Conservation (phyloP, 352 stramenopile genomes). For the Globisporangium perplexum region DNA sequence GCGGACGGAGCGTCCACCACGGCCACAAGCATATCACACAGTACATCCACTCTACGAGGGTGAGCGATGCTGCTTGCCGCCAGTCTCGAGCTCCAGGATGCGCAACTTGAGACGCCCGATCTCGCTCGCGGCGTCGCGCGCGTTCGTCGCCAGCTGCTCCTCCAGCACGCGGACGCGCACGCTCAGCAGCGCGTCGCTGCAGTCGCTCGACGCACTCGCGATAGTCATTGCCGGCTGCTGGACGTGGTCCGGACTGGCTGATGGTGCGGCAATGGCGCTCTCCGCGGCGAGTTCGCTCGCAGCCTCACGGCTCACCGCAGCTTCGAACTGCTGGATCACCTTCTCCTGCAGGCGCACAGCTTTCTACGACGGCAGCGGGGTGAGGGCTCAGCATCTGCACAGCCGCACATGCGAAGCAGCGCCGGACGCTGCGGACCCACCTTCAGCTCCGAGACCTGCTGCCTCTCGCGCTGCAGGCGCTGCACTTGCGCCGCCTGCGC, state of each 20-base stretch:
- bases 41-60: not conserved
- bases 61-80: not conserved
- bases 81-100: slow-evolving; percentile 54
- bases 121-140: slow-evolving; percentile 46
- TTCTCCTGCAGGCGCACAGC: slow-evolving; percentile 70
- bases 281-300: slow-evolving; percentile 1
- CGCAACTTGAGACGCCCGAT: slow-evolving; percentile 54
- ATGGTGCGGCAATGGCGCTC: not conserved
- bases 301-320: slow-evolving; percentile 39
- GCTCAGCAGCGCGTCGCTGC: slow-evolving; percentile 16
- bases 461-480: slow-evolving; percentile 58
- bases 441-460: slow-evolving; percentile 42
- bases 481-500: slow-evolving; percentile 62
- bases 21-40: slow-evolving; percentile 2
- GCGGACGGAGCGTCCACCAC: no score
- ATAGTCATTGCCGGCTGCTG: not conserved
- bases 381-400: not conserved
- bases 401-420: not conserved
- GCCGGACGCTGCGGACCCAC: slow-evolving; percentile 13
- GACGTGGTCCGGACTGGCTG: not conserved
- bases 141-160: slow-evolving; percentile 60
- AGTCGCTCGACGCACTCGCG: not conserved
- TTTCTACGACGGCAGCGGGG: slow-evolving; percentile 23
- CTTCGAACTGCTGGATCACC: slow-evolving; percentile 77
- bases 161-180: slow-evolving; percentile 64